phyloP scores from a whole-genome alignment of 306 rosid species.

The Ziziphus jujuba region DNA sequence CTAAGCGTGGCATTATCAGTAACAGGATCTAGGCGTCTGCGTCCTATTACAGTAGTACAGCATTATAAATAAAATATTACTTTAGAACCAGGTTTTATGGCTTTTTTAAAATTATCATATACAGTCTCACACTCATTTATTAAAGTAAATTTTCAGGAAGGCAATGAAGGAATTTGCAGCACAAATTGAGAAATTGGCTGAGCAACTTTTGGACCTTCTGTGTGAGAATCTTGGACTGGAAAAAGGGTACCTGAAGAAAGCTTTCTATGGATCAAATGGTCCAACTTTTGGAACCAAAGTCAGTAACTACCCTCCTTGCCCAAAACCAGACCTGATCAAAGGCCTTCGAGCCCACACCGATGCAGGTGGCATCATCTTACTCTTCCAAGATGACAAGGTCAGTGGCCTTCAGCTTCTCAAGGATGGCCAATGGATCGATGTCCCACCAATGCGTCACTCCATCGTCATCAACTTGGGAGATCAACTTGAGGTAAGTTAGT shows the following conservation, averaged over 20 bases:
- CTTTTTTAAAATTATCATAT: too few species aligned
- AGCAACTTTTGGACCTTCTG: constrained; percentile 67
- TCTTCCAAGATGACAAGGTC: constrained; percentile 95
- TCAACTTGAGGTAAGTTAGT: constrained; percentile 76
- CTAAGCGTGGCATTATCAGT: too few species aligned
- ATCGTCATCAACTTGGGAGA: constrained; percentile 96
- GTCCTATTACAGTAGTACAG: too few species aligned
- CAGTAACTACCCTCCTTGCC: constrained; percentile 94
- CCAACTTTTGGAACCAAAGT: constrained; percentile 94
- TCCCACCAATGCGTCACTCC: constrained; percentile 96
- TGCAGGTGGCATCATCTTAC: constrained; percentile 93
- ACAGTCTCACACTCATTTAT: not conserved
- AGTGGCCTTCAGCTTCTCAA: constrained; percentile 96
- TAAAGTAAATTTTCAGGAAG: constrained; percentile 36
- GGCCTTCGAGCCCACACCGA: constrained; percentile 97
- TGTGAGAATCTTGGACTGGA: constrained; percentile 94
- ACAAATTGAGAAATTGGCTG: constrained; percentile 77
- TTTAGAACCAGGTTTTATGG: too few species aligned
- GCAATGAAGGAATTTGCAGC: constrained; percentile 70
- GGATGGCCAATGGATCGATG: constrained; percentile 82
- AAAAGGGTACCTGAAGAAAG: constrained; percentile 77
- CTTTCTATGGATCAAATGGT: constrained; percentile 76
- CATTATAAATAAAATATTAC: too few species aligned
- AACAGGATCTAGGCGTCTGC: too few species aligned
- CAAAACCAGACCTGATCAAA: constrained; percentile 86